phyloP scores from a whole-genome alignment of 2,329 filamentous ascomycete genomes.

The Claviceps paspali region DNA sequence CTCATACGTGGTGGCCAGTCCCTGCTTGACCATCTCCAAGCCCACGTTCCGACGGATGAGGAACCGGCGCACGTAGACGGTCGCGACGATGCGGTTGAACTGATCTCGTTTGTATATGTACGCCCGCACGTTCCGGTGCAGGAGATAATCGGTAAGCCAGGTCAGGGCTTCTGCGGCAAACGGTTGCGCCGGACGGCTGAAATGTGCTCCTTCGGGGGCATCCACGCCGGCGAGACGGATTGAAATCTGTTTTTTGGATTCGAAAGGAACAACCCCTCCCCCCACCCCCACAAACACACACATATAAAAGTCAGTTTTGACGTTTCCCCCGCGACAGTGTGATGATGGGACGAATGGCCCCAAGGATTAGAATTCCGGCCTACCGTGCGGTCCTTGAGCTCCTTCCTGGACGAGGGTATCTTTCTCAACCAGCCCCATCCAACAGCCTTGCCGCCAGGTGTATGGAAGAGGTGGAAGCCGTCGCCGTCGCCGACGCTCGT shows the following conservation, averaged over 20 bases:
- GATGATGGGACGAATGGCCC: neutral
- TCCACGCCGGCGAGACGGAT: constrained; percentile 85
- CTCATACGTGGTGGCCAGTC: constrained; percentile 84
- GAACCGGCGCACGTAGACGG: constrained; percentile 58
- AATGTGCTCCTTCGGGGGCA: constrained; percentile 85
- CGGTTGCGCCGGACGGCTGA: constrained; percentile 76
- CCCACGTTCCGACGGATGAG: constrained; percentile 68
- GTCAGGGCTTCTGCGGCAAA: constrained; percentile 64
- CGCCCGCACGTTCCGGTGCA: constrained; percentile 61
- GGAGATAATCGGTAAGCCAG: constrained; percentile 64
- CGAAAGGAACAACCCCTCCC: too few species aligned
- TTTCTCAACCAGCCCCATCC: constrained; percentile 89
- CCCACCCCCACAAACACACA: too few species aligned
- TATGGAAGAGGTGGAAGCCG: constrained; percentile 89
- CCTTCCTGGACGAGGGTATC: constrained; percentile 52
- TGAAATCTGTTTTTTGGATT: constrained; percentile 51
- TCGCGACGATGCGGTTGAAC: constrained; percentile 81
- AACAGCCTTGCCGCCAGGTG: constrained; percentile 69
- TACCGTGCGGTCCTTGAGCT: constrained; percentile 66
- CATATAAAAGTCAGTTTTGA: neutral
- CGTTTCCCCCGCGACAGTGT: neutral
- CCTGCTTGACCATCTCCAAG: constrained; percentile 71
- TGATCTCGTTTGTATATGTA: constrained; percentile 77
- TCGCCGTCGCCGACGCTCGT: constrained; percentile 95
- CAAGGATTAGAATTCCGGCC: too few species aligned